These are phyloP conservation scores for Coniochaeta prunicola DNA, from an alignment of 2,329 filamentous ascomycete species.

Conservation along the genomic window DNA sequence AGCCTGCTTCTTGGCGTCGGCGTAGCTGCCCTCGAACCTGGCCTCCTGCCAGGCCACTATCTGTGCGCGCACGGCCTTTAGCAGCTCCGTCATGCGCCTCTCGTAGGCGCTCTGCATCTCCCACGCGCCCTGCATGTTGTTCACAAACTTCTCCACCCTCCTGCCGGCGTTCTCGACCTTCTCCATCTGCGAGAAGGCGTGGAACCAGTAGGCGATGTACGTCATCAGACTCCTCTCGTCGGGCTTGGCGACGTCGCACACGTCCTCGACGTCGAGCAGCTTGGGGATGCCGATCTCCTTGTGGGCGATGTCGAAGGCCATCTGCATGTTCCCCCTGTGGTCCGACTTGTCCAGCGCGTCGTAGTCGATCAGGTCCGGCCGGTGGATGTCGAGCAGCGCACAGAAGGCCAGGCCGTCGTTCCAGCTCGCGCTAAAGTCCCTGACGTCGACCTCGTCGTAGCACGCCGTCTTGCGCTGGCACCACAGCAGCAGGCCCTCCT, in stretches of 20 bases:
- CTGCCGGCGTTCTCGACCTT: conserved; percentile 95
- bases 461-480: conserved; percentile 98
- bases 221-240: conserved; percentile 98
- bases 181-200: conserved; percentile 98
- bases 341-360: conserved; percentile 90
- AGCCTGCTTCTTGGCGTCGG: conserved; percentile 83
- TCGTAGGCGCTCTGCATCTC: conserved; percentile 99
- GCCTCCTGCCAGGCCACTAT: conserved; percentile 69
- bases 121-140: conserved; percentile 98
- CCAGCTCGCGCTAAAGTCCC: conserved; percentile 94
- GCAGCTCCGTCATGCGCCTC: conserved; percentile 75
- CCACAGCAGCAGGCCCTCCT: conserved; percentile 91
- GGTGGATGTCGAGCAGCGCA: conserved; percentile 90
- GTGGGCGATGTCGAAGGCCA: conserved; percentile 92
- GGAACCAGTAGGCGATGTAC: conserved; percentile 99
- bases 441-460: conserved; percentile 93
- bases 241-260: conserved; percentile 91
- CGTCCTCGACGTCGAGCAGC: conserved; percentile 93
- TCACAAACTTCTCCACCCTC: conserved; percentile 95
- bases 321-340: conserved; percentile 93
- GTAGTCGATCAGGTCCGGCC: conserved; percentile 95
- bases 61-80: conserved; percentile 68
- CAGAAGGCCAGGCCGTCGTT: conserved; percentile 97
- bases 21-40: conserved; percentile 84
- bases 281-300: conserved; percentile 97